These are phyloP conservation scores for Vigna trinervia DNA, from an alignment of 306 rosid species.

Conservation along the genomic window DNA sequence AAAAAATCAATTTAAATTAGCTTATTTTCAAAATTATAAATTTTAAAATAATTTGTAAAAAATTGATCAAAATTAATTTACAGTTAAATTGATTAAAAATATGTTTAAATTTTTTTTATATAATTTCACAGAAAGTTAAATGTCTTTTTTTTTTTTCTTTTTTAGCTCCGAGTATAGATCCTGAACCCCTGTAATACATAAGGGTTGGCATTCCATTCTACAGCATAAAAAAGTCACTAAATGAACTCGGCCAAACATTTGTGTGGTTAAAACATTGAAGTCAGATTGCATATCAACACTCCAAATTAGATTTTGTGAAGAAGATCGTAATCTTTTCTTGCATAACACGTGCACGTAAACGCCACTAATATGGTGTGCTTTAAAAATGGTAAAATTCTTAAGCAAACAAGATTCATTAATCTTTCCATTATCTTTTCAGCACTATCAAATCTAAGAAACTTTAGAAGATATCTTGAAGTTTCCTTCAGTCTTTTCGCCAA, in stretches of 20 bases:
- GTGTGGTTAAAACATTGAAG: constrained; percentile 13
- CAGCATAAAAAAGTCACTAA: too few species aligned
- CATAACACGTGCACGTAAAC: constrained; percentile 31
- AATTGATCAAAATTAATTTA: too few species aligned
- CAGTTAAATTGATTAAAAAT: too few species aligned
- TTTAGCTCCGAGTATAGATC: too few species aligned
- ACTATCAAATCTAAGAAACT: constrained; percentile 50
- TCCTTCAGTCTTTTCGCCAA: constrained; percentile 33
- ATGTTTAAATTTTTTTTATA: too few species aligned
- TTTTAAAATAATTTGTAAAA: too few species aligned
- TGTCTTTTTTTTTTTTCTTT: too few species aligned
- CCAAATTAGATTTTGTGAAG: constrained; percentile 22
- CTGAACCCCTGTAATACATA: too few species aligned
- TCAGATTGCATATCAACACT: not conserved
- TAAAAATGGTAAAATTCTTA: constrained; percentile 13
- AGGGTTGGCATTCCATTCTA: too few species aligned
- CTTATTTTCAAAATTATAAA: too few species aligned
- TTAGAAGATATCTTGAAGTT: constrained; percentile 50
- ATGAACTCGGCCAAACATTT: not conserved
- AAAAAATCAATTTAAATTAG: too few species aligned
- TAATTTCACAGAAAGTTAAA: too few species aligned
- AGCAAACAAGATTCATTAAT: constrained; percentile 16
- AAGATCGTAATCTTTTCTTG: constrained; percentile 27
- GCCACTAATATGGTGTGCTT: constrained; percentile 10
- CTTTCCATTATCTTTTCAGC: constrained; percentile 1